Conservation (phyloP, 2,329 filamentous ascomycete species). For the Fusarium lateritium region DNA sequence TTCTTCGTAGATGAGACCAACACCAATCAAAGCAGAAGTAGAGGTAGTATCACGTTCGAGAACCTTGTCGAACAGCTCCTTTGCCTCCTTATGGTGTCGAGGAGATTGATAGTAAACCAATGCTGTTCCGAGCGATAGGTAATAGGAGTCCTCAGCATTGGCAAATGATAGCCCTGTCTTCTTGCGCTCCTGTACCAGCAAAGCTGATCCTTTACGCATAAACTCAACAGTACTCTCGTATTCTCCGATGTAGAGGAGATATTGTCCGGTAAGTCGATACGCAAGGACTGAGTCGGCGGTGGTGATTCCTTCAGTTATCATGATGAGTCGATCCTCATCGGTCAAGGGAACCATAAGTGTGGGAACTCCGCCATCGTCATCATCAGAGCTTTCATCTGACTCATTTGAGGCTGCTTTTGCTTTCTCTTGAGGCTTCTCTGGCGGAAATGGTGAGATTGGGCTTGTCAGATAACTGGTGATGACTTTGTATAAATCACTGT, state of each 20-base stretch:
- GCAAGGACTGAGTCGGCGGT: constrained; percentile 81
- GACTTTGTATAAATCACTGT: constrained; percentile 85
- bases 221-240: constrained; percentile 85
- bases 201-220: constrained; percentile 79
- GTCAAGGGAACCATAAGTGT: constrained; percentile 72
- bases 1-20: constrained; percentile 93
- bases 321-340: constrained; percentile 82
- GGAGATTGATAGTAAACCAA: constrained; percentile 92
- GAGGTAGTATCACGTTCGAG: constrained; percentile 81
- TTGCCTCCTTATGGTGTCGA: constrained; percentile 90
- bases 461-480: constrained; percentile 87
- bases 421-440: constrained; percentile 48
- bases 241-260: constrained; percentile 88
- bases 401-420: constrained; percentile 49
- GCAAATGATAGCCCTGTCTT: constrained; percentile 79
- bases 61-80: constrained; percentile 86
- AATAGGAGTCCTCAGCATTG: constrained; percentile 81
- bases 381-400: constrained; percentile 71
- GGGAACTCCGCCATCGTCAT: constrained; percentile 69
- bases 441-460: constrained; percentile 85
- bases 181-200: constrained; percentile 71
- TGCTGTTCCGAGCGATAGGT: constrained; percentile 85
- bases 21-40: constrained; percentile 86
- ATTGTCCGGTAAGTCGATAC: constrained; percentile 85
- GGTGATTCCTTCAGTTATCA: constrained; percentile 83